Conservation (phyloP, 257 asterid species). For the Cordia subcordata region DNA sequence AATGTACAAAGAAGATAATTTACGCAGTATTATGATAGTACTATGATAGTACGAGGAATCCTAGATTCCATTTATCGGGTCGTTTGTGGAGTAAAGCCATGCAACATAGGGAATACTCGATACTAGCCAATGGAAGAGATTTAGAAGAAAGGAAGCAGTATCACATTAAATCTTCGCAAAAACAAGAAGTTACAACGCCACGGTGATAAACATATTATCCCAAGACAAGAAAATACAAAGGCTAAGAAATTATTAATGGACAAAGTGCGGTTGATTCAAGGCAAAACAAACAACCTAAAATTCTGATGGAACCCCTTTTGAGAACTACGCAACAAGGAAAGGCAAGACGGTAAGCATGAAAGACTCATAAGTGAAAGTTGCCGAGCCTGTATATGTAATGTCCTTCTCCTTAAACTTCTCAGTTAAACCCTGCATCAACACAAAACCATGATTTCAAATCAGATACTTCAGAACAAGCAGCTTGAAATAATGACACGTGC, state of each 20-base stretch:
- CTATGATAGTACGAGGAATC: no score
- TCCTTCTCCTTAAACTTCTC: constrained; percentile 98
- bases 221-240: neutral
- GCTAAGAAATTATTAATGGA: neutral
- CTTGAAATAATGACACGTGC: no score
- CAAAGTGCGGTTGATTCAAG: neutral
- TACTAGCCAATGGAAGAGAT: no score
- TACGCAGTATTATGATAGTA: no score
- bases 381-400: constrained; percentile 60
- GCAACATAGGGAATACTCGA: no score
- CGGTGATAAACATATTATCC: neutral
- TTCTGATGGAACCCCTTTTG: neutral
- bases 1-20: no score
- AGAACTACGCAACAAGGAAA: constrained; percentile 61
- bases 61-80: no score
- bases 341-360: constrained; percentile 90
- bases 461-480: no score
- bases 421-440: constrained; percentile 69
- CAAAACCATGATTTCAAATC: neutral
- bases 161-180: no score
- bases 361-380: constrained; percentile 71
- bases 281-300: neutral
- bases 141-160: no score
- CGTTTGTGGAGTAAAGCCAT: no score
- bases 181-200: no score